A percentile compares a stretch with the other conserved stretches of the same genome.
Evolutionary conservation across 2,329 filamentous ascomycete genomes (phyloP).

Genomic region (Aspergillus amoenus): DNA sequence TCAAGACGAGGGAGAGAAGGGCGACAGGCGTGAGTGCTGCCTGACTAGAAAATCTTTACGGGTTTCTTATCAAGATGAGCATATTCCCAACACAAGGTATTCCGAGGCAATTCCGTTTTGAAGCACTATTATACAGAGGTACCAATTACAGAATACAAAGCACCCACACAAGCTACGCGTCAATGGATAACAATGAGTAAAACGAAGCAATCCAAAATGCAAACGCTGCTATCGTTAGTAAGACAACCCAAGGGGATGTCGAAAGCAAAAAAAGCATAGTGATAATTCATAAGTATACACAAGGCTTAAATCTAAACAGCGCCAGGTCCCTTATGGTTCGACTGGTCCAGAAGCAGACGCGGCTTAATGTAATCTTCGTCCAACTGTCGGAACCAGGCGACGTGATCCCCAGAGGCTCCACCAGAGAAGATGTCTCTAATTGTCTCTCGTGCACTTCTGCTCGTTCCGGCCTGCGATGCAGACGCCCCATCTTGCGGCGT

Average conservation of each 20-base stretch:
- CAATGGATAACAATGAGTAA: not conserved
- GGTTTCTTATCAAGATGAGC: not conserved
- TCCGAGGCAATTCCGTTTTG: not conserved
- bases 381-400: constrained; percentile 83
- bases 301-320: constrained; percentile 30
- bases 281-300: constrained; percentile 16
- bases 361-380: constrained; percentile 98
- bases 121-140: not conserved
- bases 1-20: too few relatives aligned
- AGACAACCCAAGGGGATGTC: not conserved
- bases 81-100: not conserved
- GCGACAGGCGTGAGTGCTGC: not conserved
- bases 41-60: not conserved
- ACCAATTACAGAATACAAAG: not conserved
- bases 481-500: constrained; percentile 22
- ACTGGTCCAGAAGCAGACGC: constrained; percentile 76
- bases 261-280: not conserved
- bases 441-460: constrained; percentile 71
- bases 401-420: constrained; percentile 74
- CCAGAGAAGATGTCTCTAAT: constrained; percentile 77
- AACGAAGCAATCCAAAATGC: not conserved
- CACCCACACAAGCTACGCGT: not conserved
- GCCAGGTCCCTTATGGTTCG: constrained; percentile 43
- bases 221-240: not conserved
- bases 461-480: constrained; percentile 28